Base-by-base conservation (phyloP, 768 basidiomycete species). In the Pholiota microspora region DNA sequence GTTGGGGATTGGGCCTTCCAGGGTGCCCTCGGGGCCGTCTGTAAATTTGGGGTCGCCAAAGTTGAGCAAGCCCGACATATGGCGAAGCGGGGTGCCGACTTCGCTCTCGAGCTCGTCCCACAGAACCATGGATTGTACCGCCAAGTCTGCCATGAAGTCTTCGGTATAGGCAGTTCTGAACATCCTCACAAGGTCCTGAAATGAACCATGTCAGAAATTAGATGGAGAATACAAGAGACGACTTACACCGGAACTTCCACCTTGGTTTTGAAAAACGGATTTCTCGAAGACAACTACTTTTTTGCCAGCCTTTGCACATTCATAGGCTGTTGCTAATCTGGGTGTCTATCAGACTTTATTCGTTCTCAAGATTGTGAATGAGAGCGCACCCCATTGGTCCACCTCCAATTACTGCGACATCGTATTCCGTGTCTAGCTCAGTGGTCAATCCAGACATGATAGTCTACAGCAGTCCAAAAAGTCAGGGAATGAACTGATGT, bases 141-240 rank as follows among this genome's bases (percentile, higher is more conserved):
- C 48, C 0, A 49, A 21, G 23, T 49, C 48, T n/a, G 34, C 34
- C 48, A 49, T 49, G 15, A 49, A 49, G 2, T 24, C 31, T 34
- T 49, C 48, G 2, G 48, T 49, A 15, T 49, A 49, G 8, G 48
- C 48, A 13, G 48, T 49, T 23, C 48, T 35, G 31, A 49, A 49
- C 48, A 49, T 49, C n/a, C 48, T 31, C 16, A 49, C 48, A n/a
- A 49, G 48, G 21, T 49, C 48, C 48, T 49, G 21, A 2, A 21
- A 2, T 35, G 1, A 36, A 16, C 15, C 18, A 23, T 12, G 21
- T 49, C 21, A 48, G 48, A 1, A 25, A 40, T 4, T 23, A 23
- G 18, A 7, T 4, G 6, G 21, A 3, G 10, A 16, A 10, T 7
- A 15, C 23, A 35, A 9, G n/a, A 4, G 23, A 15, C 13, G 12